Percentiles rank a stretch among this genome's conserved stretches.
phyloP scores from a whole-genome alignment of 2,329 filamentous ascomycete genomes.

The Aspergillus costaricaensis region DNA sequence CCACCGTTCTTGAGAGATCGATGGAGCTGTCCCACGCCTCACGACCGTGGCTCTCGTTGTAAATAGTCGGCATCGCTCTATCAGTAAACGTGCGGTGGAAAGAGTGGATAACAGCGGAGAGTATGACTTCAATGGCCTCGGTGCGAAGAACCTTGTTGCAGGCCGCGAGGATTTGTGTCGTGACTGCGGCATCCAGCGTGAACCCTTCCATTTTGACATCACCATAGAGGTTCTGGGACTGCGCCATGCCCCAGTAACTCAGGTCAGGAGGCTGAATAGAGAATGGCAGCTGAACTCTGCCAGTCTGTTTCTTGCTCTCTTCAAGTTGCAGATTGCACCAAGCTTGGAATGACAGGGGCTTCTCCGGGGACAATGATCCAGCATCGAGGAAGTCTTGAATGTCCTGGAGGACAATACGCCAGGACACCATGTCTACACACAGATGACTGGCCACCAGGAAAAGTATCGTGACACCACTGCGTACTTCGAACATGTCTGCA shows the following conservation, averaged over 20 bases:
- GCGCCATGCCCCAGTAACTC: conserved; percentile 41
- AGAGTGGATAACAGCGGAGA: conserved; percentile 44
- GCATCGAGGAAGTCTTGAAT: conserved; percentile 38
- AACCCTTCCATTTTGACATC: conserved; percentile 40
- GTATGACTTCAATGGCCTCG: conserved; percentile 41
- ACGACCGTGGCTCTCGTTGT: conserved; percentile 54
- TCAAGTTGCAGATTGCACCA: conserved; percentile 40
- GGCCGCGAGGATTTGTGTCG: conserved; percentile 33
- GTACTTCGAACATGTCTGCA: conserved; percentile 22
- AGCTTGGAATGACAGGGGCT: conserved; percentile 41
- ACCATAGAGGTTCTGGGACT: conserved; percentile 36
- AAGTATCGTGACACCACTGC: conserved; percentile 15
- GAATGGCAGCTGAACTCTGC: conserved; percentile 27
- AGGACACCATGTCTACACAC: conserved; percentile 29
- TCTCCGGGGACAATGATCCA: conserved; percentile 34
- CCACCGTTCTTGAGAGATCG: conserved; percentile 51
- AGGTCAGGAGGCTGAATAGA: conserved; percentile 34
- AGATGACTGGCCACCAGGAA: conserved; percentile 25
- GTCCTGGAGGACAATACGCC: conserved; percentile 40
- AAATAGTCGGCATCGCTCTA: conserved; percentile 46
- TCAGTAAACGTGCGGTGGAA: conserved; percentile 49
- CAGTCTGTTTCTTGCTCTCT: conserved; percentile 24
- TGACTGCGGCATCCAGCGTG: conserved; percentile 34
- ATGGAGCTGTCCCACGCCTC: conserved; percentile 48
- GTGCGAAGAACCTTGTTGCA: conserved; percentile 39